Evolutionary conservation across 345 rosid genomes (phyloP).

Genomic region (Diplotaxis tenuifolia): DNA sequence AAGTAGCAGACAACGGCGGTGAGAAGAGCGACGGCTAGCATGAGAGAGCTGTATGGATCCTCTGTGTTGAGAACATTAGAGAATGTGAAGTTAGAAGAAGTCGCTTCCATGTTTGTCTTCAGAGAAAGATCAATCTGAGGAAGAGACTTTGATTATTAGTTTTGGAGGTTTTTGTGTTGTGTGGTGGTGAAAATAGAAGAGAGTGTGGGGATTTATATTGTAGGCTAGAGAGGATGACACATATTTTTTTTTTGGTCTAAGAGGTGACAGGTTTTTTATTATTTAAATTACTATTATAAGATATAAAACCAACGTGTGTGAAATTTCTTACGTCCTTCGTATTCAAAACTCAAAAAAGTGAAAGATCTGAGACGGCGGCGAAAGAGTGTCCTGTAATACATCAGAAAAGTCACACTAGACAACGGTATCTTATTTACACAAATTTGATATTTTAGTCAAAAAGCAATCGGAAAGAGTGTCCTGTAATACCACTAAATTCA

Average conservation of each 20-base stretch:
- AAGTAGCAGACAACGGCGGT: conserved; percentile 19
- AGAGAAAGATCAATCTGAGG: background rate
- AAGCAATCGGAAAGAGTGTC: background rate
- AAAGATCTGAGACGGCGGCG: conserved; percentile 20
- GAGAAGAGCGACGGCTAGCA: conserved; percentile 1
- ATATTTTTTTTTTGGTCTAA: too few species aligned
- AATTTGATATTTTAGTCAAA: background rate
- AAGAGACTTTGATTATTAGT: background rate
- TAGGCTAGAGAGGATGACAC: background rate
- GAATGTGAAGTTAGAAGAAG: conserved; percentile 9
- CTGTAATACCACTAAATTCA: background rate
- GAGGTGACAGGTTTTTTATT: too few species aligned
- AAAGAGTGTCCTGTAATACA: background rate
- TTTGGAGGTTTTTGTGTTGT: conserved; percentile 17
- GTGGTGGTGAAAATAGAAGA: conserved; percentile 3
- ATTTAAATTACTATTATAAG: background rate
- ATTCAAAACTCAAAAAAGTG: conserved; percentile 4
- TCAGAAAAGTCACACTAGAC: background rate
- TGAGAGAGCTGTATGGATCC: conserved; percentile 18
- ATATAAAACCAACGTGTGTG: background rate
- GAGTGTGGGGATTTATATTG: conserved; percentile 23
- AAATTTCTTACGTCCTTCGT: conserved; percentile 26
- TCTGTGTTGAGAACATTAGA: conserved; percentile 7
- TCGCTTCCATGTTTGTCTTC: conserved; percentile 6
- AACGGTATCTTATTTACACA: background rate